Evolutionary conservation across 371 early-diverging fungal species (phyloP).

Genomic region (Smittium culicis): DNA sequence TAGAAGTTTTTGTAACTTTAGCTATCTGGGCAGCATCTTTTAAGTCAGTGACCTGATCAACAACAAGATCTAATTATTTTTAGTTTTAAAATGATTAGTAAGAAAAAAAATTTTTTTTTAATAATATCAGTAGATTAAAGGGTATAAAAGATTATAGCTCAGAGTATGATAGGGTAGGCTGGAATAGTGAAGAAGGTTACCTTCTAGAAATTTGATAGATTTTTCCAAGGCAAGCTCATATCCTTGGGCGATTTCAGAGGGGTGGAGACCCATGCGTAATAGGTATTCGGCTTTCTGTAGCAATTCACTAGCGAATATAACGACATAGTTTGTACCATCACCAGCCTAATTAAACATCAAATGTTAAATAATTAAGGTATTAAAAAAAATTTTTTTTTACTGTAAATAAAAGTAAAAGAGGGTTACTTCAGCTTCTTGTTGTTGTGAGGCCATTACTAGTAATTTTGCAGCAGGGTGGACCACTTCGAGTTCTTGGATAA

Average conservation of each 20-base stretch:
- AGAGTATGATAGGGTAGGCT: neutral
- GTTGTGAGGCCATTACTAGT: constrained; percentile 91
- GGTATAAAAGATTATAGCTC: neutral
- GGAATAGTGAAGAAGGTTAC: constrained; percentile 33
- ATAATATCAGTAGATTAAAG: neutral
- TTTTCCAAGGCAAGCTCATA: constrained; percentile 79
- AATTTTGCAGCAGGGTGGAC: constrained; percentile 98
- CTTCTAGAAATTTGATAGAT: constrained; percentile 61
- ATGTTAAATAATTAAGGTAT: neutral
- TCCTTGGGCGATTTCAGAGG: constrained; percentile 86
- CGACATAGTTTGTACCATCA: constrained; percentile 88
- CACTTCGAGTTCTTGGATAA: constrained; percentile 94
- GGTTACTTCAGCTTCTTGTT: constrained; percentile 90
- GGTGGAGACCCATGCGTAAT: constrained; percentile 85
- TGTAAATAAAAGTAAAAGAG: no score
- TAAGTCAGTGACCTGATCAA: constrained; percentile 47
- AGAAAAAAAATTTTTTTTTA: no score
- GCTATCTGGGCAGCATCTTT: constrained; percentile 40
- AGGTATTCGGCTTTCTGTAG: constrained; percentile 85
- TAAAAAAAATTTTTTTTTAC: neutral
- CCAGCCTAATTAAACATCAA: constrained; percentile 46
- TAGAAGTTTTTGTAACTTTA: constrained; percentile 58
- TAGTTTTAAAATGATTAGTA: constrained; percentile 4
- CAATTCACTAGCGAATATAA: constrained; percentile 89
- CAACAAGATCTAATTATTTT: constrained; percentile 40